Base-by-base conservation (phyloP, 768 basidiomycete species). In the Rubroboletus satanas region DNA sequence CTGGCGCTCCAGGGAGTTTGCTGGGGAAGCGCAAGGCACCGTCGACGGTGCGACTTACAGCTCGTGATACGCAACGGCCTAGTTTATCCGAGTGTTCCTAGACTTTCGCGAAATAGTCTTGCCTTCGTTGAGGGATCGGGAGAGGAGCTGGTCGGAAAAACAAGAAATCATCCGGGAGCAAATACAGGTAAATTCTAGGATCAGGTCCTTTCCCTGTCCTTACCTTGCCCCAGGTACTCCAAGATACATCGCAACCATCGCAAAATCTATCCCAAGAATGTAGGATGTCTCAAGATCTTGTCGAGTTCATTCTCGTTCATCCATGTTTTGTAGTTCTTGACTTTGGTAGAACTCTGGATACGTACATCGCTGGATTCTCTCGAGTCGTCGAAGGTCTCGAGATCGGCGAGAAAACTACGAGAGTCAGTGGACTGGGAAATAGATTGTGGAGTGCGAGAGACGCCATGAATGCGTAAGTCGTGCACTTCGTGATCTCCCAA, bases 1-100 rank as follows among this genome's bases (percentile, higher is more conserved):
- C 7, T 65, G 63, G 56, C 56, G 48, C 12, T 64, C 63, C 21
- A 62, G 63, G 38, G 54, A 55, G 10, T 61, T 62, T 39, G 63
- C 63, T 42, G 63, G 56, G 7, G 50, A 64, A 38, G 59, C 63
- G 8, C 63, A 62, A 36, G 44, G 37, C 12, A 17, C 33, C 11
- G 63, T 64, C 5, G 63, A 64, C 6, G 63, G 63, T 64, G 15
- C 6, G 52, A 23, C 11, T 32, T 8, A 6, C 29, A 15, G 2
- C 4, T 28, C 0, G 2, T 39, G 1, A 23, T n/a, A 23, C n/a
- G 0, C 18, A n/a, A 18, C n/a, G 0, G 8, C 17, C 23, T 15
- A 7, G 17, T 18, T 62, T 8, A 54, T 8, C 5, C 0, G 5
- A 15, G 2, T 9, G 1, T 41, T 28, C 9, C 5, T 42, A 64